phyloP scores from a whole-genome alignment of 1,139 yeast species.

The Tardiomyces depauwii region DNA sequence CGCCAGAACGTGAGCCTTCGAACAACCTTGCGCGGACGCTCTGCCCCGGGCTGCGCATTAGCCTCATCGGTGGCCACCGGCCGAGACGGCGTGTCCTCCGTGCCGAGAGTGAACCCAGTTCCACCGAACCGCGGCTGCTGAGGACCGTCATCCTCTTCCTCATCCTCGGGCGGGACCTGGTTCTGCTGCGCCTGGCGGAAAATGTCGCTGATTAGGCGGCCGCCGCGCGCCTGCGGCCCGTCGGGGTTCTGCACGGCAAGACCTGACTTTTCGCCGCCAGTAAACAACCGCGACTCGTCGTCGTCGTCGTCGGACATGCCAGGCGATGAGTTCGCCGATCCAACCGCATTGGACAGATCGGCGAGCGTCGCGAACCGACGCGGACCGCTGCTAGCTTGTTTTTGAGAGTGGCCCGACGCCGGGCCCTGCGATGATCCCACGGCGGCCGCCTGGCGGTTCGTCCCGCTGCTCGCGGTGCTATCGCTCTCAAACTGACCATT shows the following conservation, averaged over 20 bases:
- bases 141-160: conserved; percentile 4
- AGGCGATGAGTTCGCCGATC: conserved; percentile 11
- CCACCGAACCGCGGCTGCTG: conserved; percentile 44
- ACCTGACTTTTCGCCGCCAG: conserved; percentile 94
- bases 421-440: no score
- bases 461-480: neutral
- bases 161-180: conserved; percentile 13
- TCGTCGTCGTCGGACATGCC: conserved; percentile 42
- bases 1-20: conserved; percentile 86
- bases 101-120: conserved; percentile 74
- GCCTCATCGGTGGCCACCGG: conserved; percentile 2
- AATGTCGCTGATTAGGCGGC: conserved; percentile 41
- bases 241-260: conserved; percentile 90
- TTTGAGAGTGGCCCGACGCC: no score
- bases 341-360: conserved; percentile 35
- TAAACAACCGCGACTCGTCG: conserved; percentile 66
- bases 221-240: conserved; percentile 29
- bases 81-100: conserved; percentile 26
- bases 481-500: conserved; percentile 1
- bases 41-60: conserved; percentile 5
- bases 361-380: conserved; percentile 28
- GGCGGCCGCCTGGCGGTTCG: neutral
- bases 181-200: conserved; percentile 41
- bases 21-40: conserved; percentile 14
- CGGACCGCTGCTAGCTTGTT: conserved; percentile 6